A percentile compares a stretch with the other conserved stretches of the same genome.
Conservation (phyloP, 2,329 filamentous ascomycete genomes). For the Cladosporium sp. region DNA sequence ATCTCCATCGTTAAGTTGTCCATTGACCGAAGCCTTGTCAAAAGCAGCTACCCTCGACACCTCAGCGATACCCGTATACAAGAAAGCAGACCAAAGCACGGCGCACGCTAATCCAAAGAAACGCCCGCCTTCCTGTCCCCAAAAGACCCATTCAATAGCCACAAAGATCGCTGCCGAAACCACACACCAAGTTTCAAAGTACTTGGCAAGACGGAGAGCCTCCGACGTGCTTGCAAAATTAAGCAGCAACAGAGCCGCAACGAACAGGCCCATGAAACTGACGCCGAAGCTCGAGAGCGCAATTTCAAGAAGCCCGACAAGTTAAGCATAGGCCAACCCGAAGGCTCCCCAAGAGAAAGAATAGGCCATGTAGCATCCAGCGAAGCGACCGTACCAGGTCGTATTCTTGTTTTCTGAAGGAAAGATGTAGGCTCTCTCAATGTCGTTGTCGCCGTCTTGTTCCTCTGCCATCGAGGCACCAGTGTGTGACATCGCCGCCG, state of each 20-base stretch:
- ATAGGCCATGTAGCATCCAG: background rate
- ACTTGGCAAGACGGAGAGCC: background rate
- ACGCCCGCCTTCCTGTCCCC: no score
- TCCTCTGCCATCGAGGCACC: no score
- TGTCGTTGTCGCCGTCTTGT: no score
- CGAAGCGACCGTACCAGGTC: background rate
- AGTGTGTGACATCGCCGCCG: background rate
- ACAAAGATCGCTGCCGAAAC: background rate
- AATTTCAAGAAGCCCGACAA: background rate
- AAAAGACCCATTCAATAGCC: background rate
- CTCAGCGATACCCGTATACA: background rate
- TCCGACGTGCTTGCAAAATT: background rate
- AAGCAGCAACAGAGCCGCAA: background rate
- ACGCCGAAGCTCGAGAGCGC: background rate
- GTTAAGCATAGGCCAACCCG: background rate
- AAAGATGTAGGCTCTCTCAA: no score
- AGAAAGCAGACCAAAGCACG: background rate
- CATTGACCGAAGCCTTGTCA: background rate
- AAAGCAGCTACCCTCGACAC: background rate
- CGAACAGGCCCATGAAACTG: background rate
- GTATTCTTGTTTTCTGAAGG: background rate
- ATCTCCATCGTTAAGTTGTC: background rate
- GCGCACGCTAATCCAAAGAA: background rate
- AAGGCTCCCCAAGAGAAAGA: background rate
- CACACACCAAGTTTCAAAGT: background rate